Conservation (phyloP, 2,329 filamentous ascomycete genomes). For the Gnomoniopsis sp. region DNA sequence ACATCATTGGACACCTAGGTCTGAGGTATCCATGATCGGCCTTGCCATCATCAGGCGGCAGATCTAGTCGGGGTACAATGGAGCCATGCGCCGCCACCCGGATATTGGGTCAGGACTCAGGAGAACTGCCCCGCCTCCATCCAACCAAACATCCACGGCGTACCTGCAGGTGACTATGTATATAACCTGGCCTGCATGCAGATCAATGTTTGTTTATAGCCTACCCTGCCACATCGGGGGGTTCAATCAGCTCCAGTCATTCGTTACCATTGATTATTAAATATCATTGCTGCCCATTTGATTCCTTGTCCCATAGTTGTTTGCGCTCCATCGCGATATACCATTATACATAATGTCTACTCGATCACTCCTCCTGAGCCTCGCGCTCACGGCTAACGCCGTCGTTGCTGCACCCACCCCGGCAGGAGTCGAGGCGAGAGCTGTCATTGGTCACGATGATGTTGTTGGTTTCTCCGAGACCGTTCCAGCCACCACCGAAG, state of each 20-base stretch:
- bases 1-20: not conserved
- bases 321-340: not conserved
- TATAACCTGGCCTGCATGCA: not conserved
- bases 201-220: not conserved
- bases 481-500: conserved; percentile 43
- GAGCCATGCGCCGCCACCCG: not conserved
- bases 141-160: not conserved
- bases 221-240: too few species aligned
- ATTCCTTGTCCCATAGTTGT: not conserved
- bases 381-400: not conserved
- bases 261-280: not conserved
- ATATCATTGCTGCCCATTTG: not conserved
- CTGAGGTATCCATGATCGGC: too few species aligned
- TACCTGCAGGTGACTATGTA: not conserved
- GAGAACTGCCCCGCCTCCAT: not conserved
- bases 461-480: conserved; percentile 52
- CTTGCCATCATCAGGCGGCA: not conserved
- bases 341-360: not conserved
- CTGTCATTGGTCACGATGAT: conserved; percentile 26
- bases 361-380: not conserved
- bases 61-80: not conserved
- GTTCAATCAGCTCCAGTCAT: not conserved
- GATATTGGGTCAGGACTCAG: not conserved
- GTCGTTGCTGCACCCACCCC: not conserved
- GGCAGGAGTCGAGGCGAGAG: conserved; percentile 18